A percentile compares a stretch with the other conserved stretches of the same genome.
These are phyloP conservation scores for Apostasia shenzhenica DNA, from an alignment of 106 monocot species.

Conservation along the genomic window DNA sequence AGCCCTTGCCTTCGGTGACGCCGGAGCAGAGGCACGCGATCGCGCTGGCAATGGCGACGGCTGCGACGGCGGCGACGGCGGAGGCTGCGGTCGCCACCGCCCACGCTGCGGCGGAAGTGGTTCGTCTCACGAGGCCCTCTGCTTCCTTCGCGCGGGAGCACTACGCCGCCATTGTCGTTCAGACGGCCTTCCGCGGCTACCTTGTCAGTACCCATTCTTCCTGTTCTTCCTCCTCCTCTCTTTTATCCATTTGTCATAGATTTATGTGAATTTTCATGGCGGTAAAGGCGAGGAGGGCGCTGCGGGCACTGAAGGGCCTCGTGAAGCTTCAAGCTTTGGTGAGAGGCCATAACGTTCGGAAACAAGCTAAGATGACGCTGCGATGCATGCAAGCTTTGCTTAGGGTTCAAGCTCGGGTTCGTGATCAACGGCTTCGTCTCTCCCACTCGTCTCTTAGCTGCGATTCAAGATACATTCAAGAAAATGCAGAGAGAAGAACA, in stretches of 20 bases:
- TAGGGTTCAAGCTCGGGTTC: conserved; percentile 66
- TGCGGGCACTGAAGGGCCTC: conserved; percentile 77
- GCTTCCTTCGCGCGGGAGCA: conserved; percentile 43
- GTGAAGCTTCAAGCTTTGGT: conserved; percentile 97
- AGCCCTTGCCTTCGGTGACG: conserved; percentile 11
- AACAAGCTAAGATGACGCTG: conserved; percentile 92
- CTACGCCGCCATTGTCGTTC: conserved; percentile 65
- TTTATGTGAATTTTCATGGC: background rate
- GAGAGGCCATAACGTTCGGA: conserved; percentile 89
- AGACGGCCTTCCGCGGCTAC: conserved; percentile 88
- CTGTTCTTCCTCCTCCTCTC: background rate
- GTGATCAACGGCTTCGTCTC: conserved; percentile 73
- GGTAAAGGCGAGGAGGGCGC: conserved; percentile 72
- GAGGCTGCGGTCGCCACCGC: conserved; percentile 84
- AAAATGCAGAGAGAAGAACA: conserved; percentile 50
- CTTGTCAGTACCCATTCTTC: conserved; percentile 25
- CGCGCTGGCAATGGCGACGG: conserved; percentile 71
- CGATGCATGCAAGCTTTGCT: conserved; percentile 97
- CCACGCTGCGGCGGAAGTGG: conserved; percentile 77
- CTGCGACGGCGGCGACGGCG: conserved; percentile 73
- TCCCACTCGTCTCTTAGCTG: conserved; percentile 68
- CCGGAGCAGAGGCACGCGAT: conserved; percentile 72
- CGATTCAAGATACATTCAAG: conserved; percentile 44
- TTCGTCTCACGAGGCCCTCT: conserved; percentile 52
- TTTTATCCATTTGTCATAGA: background rate